Conservation (phyloP, 306 rosid genomes). For the Corylus avellana region DNA sequence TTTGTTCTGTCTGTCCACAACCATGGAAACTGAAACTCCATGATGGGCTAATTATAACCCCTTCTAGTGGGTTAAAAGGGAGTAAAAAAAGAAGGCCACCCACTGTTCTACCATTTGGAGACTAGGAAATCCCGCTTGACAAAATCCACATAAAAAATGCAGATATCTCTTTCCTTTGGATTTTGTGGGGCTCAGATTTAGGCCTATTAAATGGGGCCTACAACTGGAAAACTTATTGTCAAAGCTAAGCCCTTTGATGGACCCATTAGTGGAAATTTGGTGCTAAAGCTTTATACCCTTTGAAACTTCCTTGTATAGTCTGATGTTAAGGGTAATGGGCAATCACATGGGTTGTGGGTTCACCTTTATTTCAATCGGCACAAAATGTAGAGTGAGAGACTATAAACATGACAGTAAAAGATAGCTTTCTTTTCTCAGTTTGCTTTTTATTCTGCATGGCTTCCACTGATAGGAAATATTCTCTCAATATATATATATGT, state of each 20-base stretch:
- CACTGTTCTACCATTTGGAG: constrained; percentile 46
- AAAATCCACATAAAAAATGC: constrained; percentile 56
- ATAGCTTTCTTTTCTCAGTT: constrained; percentile 50
- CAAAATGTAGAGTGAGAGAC: constrained; percentile 35
- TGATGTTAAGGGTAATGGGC: constrained; percentile 32
- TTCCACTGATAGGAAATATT: constrained; percentile 52
- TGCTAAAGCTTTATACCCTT: constrained; percentile 56
- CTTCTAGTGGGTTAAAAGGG: constrained; percentile 55
- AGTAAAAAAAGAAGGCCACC: constrained; percentile 51
- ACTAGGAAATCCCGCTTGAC: constrained; percentile 40
- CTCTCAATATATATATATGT: constrained; percentile 12
- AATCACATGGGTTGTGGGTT: constrained; percentile 46
- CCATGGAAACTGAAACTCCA: constrained; percentile 53
- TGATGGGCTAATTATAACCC: constrained; percentile 66
- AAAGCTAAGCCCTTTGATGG: constrained; percentile 52
- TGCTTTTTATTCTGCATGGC: constrained; percentile 46
- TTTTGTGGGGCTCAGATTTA: constrained; percentile 70
- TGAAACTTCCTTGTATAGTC: constrained; percentile 55
- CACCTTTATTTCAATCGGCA: constrained; percentile 50
- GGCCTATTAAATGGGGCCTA: constrained; percentile 45
- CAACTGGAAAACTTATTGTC: constrained; percentile 58
- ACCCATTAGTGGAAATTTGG: constrained; percentile 61
- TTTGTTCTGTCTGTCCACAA: constrained; percentile 56
- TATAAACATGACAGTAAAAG: constrained; percentile 55
- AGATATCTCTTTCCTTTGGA: constrained; percentile 79